Evolutionary conservation across 768 basidiomycete genomes (phyloP), one percentile per base, ranked within the genome.

Genomic region (Pulveroboletus frians): DNA sequence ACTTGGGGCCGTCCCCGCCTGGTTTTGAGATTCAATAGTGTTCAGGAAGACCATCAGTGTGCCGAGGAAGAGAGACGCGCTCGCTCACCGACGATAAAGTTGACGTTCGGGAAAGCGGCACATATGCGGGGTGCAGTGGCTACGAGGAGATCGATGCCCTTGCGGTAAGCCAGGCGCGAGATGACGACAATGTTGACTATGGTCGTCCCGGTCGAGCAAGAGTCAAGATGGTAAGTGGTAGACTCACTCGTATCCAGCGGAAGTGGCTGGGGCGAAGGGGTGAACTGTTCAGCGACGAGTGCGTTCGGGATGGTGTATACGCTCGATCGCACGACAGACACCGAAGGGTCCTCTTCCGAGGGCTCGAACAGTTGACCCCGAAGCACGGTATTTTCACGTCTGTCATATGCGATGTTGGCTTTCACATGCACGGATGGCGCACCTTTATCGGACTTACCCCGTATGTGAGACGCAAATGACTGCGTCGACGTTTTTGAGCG

Each of bases 391-490:
- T 98, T 99, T 71, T 98, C 96, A n/a, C 94, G 91, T 21, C 95
- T 97, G 58, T 17, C 20, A 17, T 9, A 46, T 34, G 13, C 10
- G 9, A 14, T 10, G 38, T 51, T 15, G 6, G 21, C 3, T 32
- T 39, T 26, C 9, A 23, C 11, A 20, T 4, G n/a, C 23, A 17
- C 17, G 6, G 3, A 4, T 4, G 1, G 18, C 17, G 36, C 20
- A 8, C 8, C 14, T 17, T 17, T 21, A 27, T 13, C 11, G 4
- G 21, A 62, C 81, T 46, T 62, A 92, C 95, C 95, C 92, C 0
- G 94, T 97, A 69, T 98, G 88, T 8, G 92, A 95, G 41, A 98
- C 96, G 58, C 93, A 97, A 21, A 98, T 93, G 1, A 89, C 91
- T 0, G 86, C 92, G 57, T 98, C 95, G 0, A 94, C 90, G 63